phyloP scores from a whole-genome alignment of 2,329 filamentous ascomycete genomes.

The Cladophialophora bantiana region DNA sequence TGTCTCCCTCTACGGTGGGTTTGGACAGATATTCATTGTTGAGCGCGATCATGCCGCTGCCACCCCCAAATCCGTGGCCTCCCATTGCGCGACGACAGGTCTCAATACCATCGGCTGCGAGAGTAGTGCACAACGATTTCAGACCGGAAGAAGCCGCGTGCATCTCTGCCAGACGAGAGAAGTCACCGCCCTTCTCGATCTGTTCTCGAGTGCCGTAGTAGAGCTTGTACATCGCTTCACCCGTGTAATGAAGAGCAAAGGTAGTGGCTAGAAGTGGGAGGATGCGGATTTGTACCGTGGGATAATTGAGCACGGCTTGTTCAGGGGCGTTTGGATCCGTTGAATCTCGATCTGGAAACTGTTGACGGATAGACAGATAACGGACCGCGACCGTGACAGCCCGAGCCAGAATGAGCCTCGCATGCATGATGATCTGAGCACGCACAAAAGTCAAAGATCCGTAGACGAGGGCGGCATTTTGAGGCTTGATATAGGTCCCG shows the following conservation, averaged over 20 bases:
- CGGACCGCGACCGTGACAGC: conserved; percentile 62
- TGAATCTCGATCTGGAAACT: conserved; percentile 59
- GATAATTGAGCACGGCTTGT: conserved; percentile 60
- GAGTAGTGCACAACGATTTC: conserved; percentile 61
- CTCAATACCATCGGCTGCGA: conserved; percentile 62
- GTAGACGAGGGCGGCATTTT: conserved; percentile 59
- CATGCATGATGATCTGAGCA: conserved; percentile 52
- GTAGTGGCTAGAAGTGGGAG: conserved; percentile 61
- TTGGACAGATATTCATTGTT: conserved; percentile 61
- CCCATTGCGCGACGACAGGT: conserved; percentile 62
- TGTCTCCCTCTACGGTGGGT: conserved; percentile 63
- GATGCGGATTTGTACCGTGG: conserved; percentile 62
- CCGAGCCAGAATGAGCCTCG: conserved; percentile 59
- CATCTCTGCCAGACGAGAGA: conserved; percentile 57
- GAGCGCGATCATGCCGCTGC: conserved; percentile 60
- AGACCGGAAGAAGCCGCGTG: conserved; percentile 62
- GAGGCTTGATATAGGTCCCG: conserved; percentile 54
- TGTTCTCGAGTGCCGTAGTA: conserved; percentile 55
- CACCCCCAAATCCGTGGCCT: conserved; percentile 62
- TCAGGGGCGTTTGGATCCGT: conserved; percentile 48
- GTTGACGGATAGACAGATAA: conserved; percentile 57
- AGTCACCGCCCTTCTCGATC: conserved; percentile 58
- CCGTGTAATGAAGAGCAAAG: conserved; percentile 57
- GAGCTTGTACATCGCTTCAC: conserved; percentile 57
- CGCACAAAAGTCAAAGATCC: conserved; percentile 59